A percentile compares a stretch with the other conserved stretches of the same genome.
phyloP scores from a whole-genome alignment of 2,329 filamentous ascomycete species.

The Dichotomopilus funicola region DNA sequence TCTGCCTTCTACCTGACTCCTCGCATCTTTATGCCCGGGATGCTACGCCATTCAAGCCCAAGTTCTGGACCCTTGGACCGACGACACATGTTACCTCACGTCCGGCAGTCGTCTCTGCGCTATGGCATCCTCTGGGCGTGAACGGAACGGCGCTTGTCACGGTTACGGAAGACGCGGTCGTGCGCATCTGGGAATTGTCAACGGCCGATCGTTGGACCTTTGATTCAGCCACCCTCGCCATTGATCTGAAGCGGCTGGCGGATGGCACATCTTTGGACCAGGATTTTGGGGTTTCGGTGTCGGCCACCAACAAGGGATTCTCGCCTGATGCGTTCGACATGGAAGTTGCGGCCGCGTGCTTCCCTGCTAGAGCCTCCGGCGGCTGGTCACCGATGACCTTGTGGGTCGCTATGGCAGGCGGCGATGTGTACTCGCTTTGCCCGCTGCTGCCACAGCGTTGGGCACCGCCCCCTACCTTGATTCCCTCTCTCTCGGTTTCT shows the following conservation, averaged over 20 bases:
- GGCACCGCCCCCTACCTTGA: slow-evolving; percentile 67
- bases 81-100: slow-evolving; percentile 86
- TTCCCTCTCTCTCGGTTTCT: slow-evolving; percentile 76
- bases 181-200: slow-evolving; percentile 86
- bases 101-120: slow-evolving; percentile 67
- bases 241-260: slow-evolving; percentile 83
- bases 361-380: slow-evolving; percentile 59
- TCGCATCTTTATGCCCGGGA: slow-evolving; percentile 68
- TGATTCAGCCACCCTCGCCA: slow-evolving; percentile 70
- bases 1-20: slow-evolving; percentile 76
- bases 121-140: slow-evolving; percentile 91
- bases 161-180: slow-evolving; percentile 78
- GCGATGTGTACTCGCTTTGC: slow-evolving; percentile 88
- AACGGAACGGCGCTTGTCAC: slow-evolving; percentile 79
- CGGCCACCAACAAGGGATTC: slow-evolving; percentile 71
- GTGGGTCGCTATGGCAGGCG: slow-evolving; percentile 92
- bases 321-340: slow-evolving; percentile 88
- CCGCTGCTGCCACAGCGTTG: slow-evolving; percentile 83
- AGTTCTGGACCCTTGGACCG: slow-evolving; percentile 85
- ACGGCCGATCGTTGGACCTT: slow-evolving; percentile 81
- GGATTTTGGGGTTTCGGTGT: slow-evolving; percentile 71
- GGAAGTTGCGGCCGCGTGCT: slow-evolving; percentile 85
- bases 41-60: slow-evolving; percentile 64
- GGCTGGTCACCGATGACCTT: slow-evolving; percentile 96
- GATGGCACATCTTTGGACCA: slow-evolving; percentile 78